These are phyloP conservation scores for Podaxis pistillaris DNA, from an alignment of 768 basidiomycete genomes.

Conservation along the genomic window DNA sequence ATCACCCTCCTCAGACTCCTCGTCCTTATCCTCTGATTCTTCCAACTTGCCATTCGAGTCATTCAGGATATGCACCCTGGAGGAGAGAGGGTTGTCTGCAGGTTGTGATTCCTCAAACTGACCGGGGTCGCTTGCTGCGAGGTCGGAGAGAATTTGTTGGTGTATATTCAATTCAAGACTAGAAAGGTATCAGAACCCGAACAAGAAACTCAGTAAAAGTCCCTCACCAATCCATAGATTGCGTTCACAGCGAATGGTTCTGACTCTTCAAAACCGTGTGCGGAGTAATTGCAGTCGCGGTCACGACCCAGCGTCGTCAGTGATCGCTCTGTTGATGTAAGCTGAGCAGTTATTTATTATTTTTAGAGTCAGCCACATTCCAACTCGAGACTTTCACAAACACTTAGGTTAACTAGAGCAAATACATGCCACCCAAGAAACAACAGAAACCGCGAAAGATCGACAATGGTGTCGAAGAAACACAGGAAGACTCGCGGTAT, in stretches of 20 bases:
- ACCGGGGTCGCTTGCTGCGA: conserved; percentile 53
- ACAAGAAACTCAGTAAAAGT: neutral
- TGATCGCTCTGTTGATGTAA: neutral
- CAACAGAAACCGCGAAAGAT: conserved; percentile 23
- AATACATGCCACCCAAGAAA: conserved; percentile 5
- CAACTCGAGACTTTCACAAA: neutral
- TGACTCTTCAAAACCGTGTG: neutral
- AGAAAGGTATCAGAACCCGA: neutral
- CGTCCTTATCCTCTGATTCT: conserved; percentile 18
- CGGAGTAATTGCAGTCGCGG: neutral
- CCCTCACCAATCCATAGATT: conserved; percentile 11
- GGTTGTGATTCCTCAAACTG: conserved; percentile 37
- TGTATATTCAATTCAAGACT: conserved; percentile 81
- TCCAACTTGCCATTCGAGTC: neutral
- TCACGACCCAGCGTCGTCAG: neutral
- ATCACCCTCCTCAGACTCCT: conserved; percentile 22
- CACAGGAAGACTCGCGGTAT: neutral
- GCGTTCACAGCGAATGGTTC: neutral
- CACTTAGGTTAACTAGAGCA: neutral
- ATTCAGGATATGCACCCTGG: conserved; percentile 50
- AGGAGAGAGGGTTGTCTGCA: conserved; percentile 57
- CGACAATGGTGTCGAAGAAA: conserved; percentile 17
- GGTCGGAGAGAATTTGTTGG: conserved; percentile 72
- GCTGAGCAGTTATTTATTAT: neutral
- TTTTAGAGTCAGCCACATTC: neutral